Evolutionary conservation across 768 basidiomycete genomes (phyloP).

Genomic region (Lentinula aciculospora): DNA sequence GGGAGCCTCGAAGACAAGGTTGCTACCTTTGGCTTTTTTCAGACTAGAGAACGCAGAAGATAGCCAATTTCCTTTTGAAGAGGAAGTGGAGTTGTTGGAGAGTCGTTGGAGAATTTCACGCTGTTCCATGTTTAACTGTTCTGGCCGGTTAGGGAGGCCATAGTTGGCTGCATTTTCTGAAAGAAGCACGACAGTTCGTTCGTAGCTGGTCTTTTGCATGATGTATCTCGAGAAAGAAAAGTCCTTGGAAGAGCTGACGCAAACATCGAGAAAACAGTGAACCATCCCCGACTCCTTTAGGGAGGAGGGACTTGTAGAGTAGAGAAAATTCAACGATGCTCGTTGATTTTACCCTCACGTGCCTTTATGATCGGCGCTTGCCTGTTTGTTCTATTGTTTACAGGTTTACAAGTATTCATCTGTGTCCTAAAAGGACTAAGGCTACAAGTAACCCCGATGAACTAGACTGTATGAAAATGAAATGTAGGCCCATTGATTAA

Average conservation of each 20-base stretch:
- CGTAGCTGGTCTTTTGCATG: not conserved
- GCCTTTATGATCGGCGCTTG: too few species aligned
- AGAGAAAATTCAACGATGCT: too few species aligned
- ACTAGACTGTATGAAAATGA: too few species aligned
- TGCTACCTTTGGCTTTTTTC: not conserved
- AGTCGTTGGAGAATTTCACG: slow-evolving; percentile 1
- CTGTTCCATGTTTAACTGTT: not conserved
- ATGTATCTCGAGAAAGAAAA: not conserved
- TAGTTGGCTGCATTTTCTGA: not conserved
- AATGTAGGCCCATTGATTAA: too few species aligned
- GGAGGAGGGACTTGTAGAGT: too few species aligned
- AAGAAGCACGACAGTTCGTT: not conserved
- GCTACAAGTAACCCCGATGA: too few species aligned
- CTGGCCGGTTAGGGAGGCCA: not conserved
- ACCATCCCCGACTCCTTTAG: too few species aligned
- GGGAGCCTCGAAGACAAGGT: not conserved
- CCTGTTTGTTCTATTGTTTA: too few species aligned
- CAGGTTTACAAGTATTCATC: too few species aligned
- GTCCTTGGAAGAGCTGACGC: not conserved
- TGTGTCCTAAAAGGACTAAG: too few species aligned
- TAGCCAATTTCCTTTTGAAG: not conserved
- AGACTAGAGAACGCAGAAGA: slow-evolving; percentile 1
- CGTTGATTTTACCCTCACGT: too few species aligned
- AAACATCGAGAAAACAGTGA: slow-evolving; percentile 1
- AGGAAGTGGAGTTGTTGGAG: not conserved